Conservation (phyloP, 192 early-diverging fungal genomes). For the Dispira simplex region DNA sequence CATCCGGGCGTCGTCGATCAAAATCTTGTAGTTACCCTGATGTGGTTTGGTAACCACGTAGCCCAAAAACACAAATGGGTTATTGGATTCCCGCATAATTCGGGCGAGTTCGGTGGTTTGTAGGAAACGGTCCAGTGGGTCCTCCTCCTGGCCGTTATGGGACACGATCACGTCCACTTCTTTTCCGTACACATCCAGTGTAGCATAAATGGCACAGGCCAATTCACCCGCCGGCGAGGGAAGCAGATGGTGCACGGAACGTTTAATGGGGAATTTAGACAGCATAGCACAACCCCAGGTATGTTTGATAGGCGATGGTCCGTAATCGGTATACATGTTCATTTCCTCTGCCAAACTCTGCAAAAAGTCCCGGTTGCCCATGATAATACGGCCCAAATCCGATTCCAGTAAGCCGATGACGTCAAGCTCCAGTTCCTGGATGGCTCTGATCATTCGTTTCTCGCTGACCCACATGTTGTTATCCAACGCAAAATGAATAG, state of each 20-base stretch:
- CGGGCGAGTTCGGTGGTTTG: conserved; percentile 65
- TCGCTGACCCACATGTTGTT: conserved; percentile 76
- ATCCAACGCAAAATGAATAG: conserved; percentile 73
- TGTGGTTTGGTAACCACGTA: conserved; percentile 67
- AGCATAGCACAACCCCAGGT: conserved; percentile 77
- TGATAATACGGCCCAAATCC: conserved; percentile 64
- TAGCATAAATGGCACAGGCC: conserved; percentile 77
- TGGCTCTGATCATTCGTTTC: conserved; percentile 47
- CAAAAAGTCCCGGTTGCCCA: conserved; percentile 70
- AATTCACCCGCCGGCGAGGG: conserved; percentile 69
- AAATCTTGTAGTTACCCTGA: conserved; percentile 38
- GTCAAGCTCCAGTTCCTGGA: conserved; percentile 63
- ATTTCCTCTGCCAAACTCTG: conserved; percentile 65
- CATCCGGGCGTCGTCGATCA: conserved; percentile 48
- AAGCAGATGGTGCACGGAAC: conserved; percentile 55
- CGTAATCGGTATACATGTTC: conserved; percentile 64
- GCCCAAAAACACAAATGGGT: conserved; percentile 65
- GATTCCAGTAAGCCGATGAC: conserved; percentile 70
- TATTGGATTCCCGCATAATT: conserved; percentile 55
- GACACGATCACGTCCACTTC: conserved; percentile 65
- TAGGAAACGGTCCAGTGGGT: conserved; percentile 50
- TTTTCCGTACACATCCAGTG: conserved; percentile 64
- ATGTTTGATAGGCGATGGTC: conserved; percentile 71
- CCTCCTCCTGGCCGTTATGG: conserved; percentile 73
- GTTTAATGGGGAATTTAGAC: conserved; percentile 70